A percentile compares a stretch with the other conserved stretches of the same genome.
Conservation (phyloP, 2,329 filamentous ascomycete genomes). For the Epichloe uncinata region DNA sequence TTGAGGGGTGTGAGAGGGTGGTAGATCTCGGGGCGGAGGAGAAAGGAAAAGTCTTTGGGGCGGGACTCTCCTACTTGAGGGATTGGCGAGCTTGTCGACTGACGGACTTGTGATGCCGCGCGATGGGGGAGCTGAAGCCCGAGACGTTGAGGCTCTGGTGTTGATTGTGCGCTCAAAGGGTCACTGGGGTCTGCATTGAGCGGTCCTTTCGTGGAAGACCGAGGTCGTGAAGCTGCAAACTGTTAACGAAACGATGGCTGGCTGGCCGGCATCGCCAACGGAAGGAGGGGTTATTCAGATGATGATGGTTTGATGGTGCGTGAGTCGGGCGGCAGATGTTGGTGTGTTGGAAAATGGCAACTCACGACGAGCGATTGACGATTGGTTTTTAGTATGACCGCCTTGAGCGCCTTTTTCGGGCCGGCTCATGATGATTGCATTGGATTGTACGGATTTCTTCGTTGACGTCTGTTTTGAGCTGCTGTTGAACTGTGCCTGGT, state of each 20-base stretch:
- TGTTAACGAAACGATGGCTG: neutral
- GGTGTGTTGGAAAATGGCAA: neutral
- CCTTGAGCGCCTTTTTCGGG: neutral
- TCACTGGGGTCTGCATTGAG: slow-evolving; percentile 6
- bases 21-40: slow-evolving; percentile 70
- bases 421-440: slow-evolving; percentile 4
- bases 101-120: slow-evolving; percentile 6
- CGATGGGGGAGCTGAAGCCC: slow-evolving; percentile 9
- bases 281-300: neutral
- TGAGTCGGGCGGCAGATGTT: too few species aligned
- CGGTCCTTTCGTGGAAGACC: slow-evolving; percentile 7
- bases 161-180: slow-evolving; percentile 3
- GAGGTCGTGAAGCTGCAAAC: slow-evolving; percentile 7
- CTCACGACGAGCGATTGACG: slow-evolving; percentile 7
- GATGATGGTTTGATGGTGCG: neutral
- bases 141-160: slow-evolving; percentile 5
- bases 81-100: slow-evolving; percentile 14
- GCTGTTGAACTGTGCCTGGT: neutral
- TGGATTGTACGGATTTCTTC: neutral
- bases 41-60: slow-evolving; percentile 62
- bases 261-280: too few species aligned
- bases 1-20: slow-evolving; percentile 59
- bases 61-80: slow-evolving; percentile 18
- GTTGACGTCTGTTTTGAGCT: too few species aligned
- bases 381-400: slow-evolving; percentile 5